A percentile compares a stretch with the other conserved stretches of the same genome.
These are phyloP conservation scores for Uronychia binucleata DNA, from an alignment of 73 alveolate species.

Conservation along the genomic window DNA sequence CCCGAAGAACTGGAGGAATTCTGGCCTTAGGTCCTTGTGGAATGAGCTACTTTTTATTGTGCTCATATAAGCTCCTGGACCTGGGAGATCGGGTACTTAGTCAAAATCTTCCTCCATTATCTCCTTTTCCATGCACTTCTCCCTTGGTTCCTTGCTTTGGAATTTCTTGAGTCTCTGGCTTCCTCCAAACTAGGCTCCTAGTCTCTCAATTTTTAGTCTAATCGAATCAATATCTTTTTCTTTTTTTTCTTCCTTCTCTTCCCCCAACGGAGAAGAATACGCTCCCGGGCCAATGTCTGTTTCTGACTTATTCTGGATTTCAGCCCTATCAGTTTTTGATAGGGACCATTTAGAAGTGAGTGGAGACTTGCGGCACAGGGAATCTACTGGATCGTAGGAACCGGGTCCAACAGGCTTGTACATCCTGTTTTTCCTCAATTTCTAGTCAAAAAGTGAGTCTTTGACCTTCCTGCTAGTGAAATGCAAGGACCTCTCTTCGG, in stretches of 20 bases:
- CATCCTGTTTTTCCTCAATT: not conserved
- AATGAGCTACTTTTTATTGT: not conserved
- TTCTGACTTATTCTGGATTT: not conserved
- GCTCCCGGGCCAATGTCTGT: not conserved
- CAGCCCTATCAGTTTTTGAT: not conserved
- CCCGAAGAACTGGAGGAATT: not conserved
- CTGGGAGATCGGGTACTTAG: not conserved
- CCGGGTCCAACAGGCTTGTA: not conserved
- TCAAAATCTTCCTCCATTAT: not conserved
- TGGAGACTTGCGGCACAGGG: not conserved
- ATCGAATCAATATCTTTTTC: not conserved
- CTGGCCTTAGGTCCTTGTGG: not conserved
- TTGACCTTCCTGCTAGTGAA: not conserved
- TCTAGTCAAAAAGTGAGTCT: not conserved
- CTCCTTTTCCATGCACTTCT: not conserved
- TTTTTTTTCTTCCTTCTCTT: not conserved
- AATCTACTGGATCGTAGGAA: not conserved
- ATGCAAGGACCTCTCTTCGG: not conserved
- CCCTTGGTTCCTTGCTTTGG: not conserved
- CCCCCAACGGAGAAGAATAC: not conserved
- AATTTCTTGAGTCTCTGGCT: not conserved
- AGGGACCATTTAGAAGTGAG: not conserved
- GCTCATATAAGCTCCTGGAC: not conserved
- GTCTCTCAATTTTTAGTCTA: not conserved
- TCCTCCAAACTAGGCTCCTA: not conserved